Conservation (phyloP, 2,329 filamentous ascomycete species). For the Penicillium expansum region DNA sequence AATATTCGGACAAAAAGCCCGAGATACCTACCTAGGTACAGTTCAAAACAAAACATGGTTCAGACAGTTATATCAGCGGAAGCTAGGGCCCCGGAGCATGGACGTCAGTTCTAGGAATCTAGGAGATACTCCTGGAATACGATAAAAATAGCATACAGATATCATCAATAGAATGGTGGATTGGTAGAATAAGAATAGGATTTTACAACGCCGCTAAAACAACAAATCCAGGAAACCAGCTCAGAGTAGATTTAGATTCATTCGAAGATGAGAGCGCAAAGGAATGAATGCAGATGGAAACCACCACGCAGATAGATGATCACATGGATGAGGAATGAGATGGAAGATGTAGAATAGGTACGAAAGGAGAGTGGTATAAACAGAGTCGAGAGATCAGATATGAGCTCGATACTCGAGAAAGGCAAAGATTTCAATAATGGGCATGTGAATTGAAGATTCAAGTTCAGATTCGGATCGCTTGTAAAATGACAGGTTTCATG, state of each 20-base stretch:
- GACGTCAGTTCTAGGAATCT: too few species aligned
- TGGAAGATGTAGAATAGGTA: background rate
- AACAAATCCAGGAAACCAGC: background rate
- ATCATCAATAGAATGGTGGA: background rate
- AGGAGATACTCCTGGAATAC: background rate
- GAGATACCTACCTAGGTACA: too few species aligned
- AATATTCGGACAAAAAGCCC: too few species aligned
- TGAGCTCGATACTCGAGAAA: background rate
- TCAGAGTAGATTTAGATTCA: background rate
- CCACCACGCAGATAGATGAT: background rate
- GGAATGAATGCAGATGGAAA: background rate
- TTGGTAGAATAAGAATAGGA: background rate
- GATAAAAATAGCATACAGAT: background rate
- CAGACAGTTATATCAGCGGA: too few species aligned
- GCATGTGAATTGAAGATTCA: background rate
- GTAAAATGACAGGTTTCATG: background rate
- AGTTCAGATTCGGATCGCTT: background rate
- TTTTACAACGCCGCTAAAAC: background rate
- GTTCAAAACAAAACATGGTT: too few species aligned
- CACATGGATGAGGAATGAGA: background rate
- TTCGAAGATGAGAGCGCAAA: background rate
- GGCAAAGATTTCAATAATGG: background rate
- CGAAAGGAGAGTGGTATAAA: conserved; percentile 1
- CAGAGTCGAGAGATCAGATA: background rate
- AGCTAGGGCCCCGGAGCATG: too few species aligned